Percentiles rank a stretch among this genome's conserved stretches.
Conservation (phyloP, 148 eudicot genomes). For the Spergularia bocconei region DNA sequence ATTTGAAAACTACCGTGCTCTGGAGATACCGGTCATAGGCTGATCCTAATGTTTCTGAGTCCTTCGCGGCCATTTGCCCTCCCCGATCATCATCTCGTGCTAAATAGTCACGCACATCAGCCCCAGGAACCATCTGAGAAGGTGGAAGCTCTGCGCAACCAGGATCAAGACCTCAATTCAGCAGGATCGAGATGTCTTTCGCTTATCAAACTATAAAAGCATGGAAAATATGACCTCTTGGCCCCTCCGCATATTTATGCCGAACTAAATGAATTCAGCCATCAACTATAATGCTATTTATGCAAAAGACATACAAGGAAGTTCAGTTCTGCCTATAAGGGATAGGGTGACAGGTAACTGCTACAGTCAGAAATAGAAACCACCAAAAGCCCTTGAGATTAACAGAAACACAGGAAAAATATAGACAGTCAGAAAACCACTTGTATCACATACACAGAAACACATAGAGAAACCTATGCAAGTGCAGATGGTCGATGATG, state of each 20-base stretch:
- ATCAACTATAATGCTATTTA: not conserved
- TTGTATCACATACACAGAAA: not conserved
- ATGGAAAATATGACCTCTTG: constrained; percentile 5
- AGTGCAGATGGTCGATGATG: no score
- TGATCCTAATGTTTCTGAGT: constrained; percentile 51
- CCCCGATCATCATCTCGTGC: constrained; percentile 35
- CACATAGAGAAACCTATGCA: not conserved
- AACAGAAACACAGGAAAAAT: not conserved
- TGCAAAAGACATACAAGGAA: not conserved
- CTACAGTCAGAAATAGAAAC: not conserved
- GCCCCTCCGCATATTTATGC: not conserved
- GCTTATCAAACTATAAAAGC: not conserved
- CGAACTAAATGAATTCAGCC: not conserved
- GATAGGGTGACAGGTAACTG: not conserved
- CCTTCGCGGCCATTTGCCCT: constrained; percentile 41
- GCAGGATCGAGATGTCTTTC: not conserved
- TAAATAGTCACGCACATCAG: constrained; percentile 41
- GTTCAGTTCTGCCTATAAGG: not conserved
- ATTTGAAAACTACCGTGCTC: constrained; percentile 37
- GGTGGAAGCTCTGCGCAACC: constrained; percentile 44
- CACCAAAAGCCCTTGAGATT: not conserved
- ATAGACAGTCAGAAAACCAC: not conserved
- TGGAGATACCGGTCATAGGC: constrained; percentile 72
- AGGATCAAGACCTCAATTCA: constrained; percentile 19
- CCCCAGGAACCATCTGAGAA: constrained; percentile 35